Percentiles rank a stretch among this genome's conserved stretches.
These are phyloP conservation scores for Rubia yunnanensis DNA, from an alignment of 257 asterid species.

Conservation along the genomic window DNA sequence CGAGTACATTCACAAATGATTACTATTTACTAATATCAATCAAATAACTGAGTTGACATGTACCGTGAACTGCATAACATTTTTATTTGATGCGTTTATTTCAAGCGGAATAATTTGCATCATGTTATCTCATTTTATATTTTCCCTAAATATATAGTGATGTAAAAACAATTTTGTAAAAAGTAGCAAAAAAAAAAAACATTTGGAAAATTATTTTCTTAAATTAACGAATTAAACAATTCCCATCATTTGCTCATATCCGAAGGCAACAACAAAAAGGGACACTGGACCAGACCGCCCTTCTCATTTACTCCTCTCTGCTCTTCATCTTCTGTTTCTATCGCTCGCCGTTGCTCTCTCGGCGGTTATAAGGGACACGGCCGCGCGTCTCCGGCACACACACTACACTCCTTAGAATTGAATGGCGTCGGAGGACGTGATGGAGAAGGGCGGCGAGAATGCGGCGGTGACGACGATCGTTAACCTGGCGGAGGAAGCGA, in stretches of 20 bases:
- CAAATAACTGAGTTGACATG: too few relatives aligned
- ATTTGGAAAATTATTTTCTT: too few relatives aligned
- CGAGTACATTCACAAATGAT: too few relatives aligned
- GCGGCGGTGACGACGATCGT: constrained; percentile 88
- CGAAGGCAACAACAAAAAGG: constrained; percentile 1
- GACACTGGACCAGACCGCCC: neutral
- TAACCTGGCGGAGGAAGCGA: constrained; percentile 86
- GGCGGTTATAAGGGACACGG: constrained; percentile 7
- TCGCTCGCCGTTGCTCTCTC: constrained; percentile 7
- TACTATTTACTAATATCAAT: too few relatives aligned
- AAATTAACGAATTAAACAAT: neutral
- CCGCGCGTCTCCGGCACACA: neutral
- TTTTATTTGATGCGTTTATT: too few relatives aligned
- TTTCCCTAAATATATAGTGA: too few relatives aligned
- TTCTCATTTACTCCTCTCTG: neutral
- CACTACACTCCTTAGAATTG: neutral
- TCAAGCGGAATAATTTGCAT: too few relatives aligned
- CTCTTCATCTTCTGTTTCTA: neutral
- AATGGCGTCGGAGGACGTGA: constrained; percentile 98
- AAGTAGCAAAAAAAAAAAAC: too few relatives aligned
- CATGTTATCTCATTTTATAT: too few relatives aligned
- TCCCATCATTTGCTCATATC: neutral
- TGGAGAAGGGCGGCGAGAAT: constrained; percentile 80
- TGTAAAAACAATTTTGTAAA: too few relatives aligned
- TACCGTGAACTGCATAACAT: too few relatives aligned